phyloP scores from a whole-genome alignment of 2,329 filamentous ascomycete species.

The Coniochaeta ligniaria region DNA sequence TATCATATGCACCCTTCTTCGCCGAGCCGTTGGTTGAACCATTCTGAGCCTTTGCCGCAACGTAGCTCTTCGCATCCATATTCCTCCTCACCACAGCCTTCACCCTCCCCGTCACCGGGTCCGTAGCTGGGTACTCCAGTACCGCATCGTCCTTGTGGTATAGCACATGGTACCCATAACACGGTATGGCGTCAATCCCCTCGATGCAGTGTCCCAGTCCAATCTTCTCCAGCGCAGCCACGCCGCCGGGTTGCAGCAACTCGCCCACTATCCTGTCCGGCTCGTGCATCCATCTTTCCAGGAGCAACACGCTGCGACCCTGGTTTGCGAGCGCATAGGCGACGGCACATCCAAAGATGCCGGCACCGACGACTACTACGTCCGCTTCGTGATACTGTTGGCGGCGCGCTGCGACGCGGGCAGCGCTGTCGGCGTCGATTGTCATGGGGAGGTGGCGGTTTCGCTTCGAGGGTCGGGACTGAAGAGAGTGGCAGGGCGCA shows the following conservation, averaged over 20 bases:
- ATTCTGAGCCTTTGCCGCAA: constrained; percentile 11
- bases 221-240: constrained; percentile 70
- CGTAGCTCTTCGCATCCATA: constrained; percentile 7
- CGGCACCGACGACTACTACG: constrained; percentile 86
- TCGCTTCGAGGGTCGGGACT: background rate
- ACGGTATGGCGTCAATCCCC: constrained; percentile 77
- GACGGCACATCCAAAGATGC: constrained; percentile 80
- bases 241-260: constrained; percentile 85
- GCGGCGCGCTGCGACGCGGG: constrained; percentile 39
- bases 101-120: constrained; percentile 33
- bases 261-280: constrained; percentile 96
- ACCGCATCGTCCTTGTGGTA: constrained; percentile 67
- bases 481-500: background rate
- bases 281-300: constrained; percentile 85
- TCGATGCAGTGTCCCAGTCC: constrained; percentile 79
- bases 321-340: constrained; percentile 82
- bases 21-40: constrained; percentile 10
- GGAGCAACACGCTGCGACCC: constrained; percentile 80
- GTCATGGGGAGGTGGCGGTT: constrained; percentile 14
- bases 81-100: constrained; percentile 12
- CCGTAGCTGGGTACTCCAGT: constrained; percentile 71
- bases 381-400: constrained; percentile 60
- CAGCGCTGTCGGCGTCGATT: constrained; percentile 25
- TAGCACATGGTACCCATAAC: constrained; percentile 80
- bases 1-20: constrained; percentile 10